Percentiles rank a stretch among this genome's conserved stretches.
Conservation (phyloP, 1,284 basidiomycete species). For the Microbotryum lychnidis-dioicae region DNA sequence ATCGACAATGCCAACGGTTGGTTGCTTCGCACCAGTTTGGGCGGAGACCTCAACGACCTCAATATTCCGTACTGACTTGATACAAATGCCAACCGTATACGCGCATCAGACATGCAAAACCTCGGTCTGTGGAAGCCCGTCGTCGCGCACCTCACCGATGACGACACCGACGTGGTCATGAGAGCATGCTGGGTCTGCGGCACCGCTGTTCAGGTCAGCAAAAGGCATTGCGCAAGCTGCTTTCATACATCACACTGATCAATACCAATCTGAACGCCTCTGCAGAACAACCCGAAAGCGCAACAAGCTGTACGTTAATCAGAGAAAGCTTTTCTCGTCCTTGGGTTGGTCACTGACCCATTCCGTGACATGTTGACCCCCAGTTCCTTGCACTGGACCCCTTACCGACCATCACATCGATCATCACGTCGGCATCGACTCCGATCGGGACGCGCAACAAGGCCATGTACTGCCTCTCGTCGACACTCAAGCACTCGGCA, state of each 20-base stretch:
- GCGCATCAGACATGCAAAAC: slow-evolving; percentile 60
- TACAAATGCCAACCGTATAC: no score
- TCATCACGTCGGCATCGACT: slow-evolving; percentile 48
- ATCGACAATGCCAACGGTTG: slow-evolving; percentile 92
- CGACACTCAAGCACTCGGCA: slow-evolving; percentile 72
- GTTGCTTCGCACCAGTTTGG: slow-evolving; percentile 25
- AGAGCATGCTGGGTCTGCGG: slow-evolving; percentile 86
- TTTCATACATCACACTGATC: no score
- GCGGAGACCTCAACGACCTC: slow-evolving; percentile 1
- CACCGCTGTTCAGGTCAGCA: slow-evolving; percentile 60
- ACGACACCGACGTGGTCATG: slow-evolving; percentile 57
- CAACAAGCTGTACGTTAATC: slow-evolving; percentile 63
- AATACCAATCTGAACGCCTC: neutral
- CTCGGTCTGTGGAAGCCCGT: slow-evolving; percentile 81
- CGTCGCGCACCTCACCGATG: slow-evolving; percentile 55
- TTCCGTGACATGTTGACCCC: neutral
- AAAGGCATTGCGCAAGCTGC: no score
- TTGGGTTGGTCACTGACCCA: slow-evolving; percentile 3
- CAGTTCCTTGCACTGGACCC: slow-evolving; percentile 68
- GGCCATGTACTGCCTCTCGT: slow-evolving; percentile 78
- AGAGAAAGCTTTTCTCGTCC: neutral
- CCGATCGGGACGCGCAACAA: slow-evolving; percentile 59
- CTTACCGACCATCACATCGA: slow-evolving; percentile 56
- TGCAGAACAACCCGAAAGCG: slow-evolving; percentile 80
- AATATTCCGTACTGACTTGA: neutral